Percentiles rank a stretch among this genome's conserved stretches.
Evolutionary conservation across 1,284 basidiomycete species (phyloP).

Genomic region (Cutaneotrichosporon dermatis): DNA sequence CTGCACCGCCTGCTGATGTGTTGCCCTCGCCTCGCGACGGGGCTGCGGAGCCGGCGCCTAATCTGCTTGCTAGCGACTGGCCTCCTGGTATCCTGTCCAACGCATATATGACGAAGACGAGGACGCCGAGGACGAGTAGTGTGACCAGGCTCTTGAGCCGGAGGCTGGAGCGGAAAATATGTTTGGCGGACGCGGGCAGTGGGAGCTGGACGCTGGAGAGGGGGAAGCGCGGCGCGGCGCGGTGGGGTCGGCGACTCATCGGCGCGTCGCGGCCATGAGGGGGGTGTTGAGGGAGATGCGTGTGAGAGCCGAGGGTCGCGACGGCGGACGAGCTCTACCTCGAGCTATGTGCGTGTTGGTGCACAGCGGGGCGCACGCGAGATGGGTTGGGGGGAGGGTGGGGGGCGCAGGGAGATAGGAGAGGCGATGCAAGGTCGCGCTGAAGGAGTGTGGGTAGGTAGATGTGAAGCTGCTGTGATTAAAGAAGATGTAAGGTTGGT

Average conservation of each 20-base stretch:
- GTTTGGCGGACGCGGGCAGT: background rate
- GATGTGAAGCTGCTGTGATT: no score
- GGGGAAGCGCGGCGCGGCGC: background rate
- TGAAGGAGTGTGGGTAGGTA: background rate
- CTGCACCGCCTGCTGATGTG: no score
- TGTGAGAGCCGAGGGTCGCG: background rate
- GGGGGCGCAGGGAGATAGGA: background rate
- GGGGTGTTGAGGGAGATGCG: background rate
- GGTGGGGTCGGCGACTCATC: constrained; percentile 1
- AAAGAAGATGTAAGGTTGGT: background rate
- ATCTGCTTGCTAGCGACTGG: no score
- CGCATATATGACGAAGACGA: background rate
- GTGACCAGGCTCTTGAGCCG: background rate
- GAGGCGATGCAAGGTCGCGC: background rate
- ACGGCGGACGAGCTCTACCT: background rate
- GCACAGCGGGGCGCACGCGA: background rate
- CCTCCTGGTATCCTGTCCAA: background rate
- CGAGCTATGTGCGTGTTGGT: background rate
- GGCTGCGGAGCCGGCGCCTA: no score
- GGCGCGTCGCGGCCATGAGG: background rate
- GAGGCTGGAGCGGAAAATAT: background rate
- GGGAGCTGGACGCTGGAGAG: background rate
- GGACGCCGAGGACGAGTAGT: background rate
- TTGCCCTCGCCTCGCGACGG: no score
- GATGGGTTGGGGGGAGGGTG: background rate